Evolutionary conservation across 2,329 filamentous ascomycete species (phyloP), one percentile per base, ranked within the genome.

Genomic region (Fusarium sarcochroum): DNA sequence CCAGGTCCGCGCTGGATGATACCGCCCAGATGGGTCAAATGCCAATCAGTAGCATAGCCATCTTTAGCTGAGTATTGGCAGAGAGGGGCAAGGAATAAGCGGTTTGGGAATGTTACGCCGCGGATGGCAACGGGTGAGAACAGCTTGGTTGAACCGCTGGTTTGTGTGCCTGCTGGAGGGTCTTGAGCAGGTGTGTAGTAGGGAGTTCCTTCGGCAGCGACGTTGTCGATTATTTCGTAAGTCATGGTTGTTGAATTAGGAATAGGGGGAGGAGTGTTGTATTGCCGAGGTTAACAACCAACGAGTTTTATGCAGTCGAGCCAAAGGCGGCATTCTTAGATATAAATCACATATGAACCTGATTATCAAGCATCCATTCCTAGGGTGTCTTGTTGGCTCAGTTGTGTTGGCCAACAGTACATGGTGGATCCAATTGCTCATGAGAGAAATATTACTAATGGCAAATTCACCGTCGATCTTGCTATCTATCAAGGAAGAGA

Each of bases 11-110:
- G 88, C 62, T 90, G 84, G 23, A 92, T 86, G 69, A 93, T 93
- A 62, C 92, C 90, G 55, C 93, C 92, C 18, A 94, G 84, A 76
- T 97, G 93, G 17, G 93, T 89, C 48, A 95, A 82, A 78, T 97
- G 93, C 87, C 89, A 97, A 75, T 91, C 86, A 3, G 91, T 94
- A 66, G 90, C 83, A 79, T 96, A 91, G 42, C 94, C 86, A 61
- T 87, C 79, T 46, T 83, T 58, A 11, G 80, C 77, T 7, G 77
- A 80, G 72, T 83, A 83, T 57, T 84, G 82, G 59, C 83, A 85
- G 48, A 85, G 76, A 0, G 83, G 83, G 8, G 80, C 78, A 30
- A 83, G 66, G 41, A 81, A 77, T 47, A 85, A 75, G 14, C 83
- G 81, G 68, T 85, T 85, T 37, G 77, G 80, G 52, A 85, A 75